A percentile compares a stretch with the other conserved stretches of the same genome.
These are phyloP conservation scores for Ogataea paradorogensis DNA, from an alignment of 805 yeast species.

Conservation along the genomic window DNA sequence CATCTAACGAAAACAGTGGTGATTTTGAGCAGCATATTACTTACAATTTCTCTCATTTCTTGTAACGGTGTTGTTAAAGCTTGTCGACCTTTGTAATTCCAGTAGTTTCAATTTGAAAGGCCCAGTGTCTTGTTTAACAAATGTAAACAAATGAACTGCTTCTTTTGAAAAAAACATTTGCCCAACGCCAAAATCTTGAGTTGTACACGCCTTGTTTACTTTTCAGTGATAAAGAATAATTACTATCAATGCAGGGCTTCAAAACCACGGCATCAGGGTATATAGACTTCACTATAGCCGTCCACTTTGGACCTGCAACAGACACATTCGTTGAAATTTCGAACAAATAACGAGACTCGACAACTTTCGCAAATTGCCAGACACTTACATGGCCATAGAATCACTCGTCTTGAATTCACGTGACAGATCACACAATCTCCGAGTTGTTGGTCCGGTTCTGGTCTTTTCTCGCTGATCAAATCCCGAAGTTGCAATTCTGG, in stretches of 20 bases:
- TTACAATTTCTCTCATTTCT: slow-evolving; percentile 34
- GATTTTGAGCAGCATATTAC: slow-evolving; percentile 9
- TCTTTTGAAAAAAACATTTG: slow-evolving; percentile 14
- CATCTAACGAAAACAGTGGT: slow-evolving; percentile 1
- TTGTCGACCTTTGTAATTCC: slow-evolving; percentile 3
- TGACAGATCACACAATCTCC: slow-evolving; percentile 80
- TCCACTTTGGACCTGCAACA: slow-evolving; percentile 78
- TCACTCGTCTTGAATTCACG: slow-evolving; percentile 65
- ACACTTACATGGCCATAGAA: slow-evolving; percentile 93
- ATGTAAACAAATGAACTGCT: slow-evolving; percentile 17
- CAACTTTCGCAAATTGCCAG: slow-evolving; percentile 86
- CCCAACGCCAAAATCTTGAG: slow-evolving; percentile 20
- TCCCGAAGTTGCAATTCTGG: slow-evolving; percentile 28
- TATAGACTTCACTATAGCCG: slow-evolving; percentile 57
- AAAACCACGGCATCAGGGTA: slow-evolving; percentile 41
- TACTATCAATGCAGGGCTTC: slow-evolving; percentile 10
- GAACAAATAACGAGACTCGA: slow-evolving; percentile 64
- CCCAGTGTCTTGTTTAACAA: slow-evolving; percentile 17
- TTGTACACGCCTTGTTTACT: slow-evolving; percentile 19
- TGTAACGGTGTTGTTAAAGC: slow-evolving; percentile 6
- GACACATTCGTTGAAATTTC: slow-evolving; percentile 77
- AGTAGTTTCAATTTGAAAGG: slow-evolving; percentile 3
- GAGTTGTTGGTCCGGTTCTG: slow-evolving; percentile 22
- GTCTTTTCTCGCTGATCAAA: slow-evolving; percentile 25
- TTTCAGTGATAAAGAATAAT: slow-evolving; percentile 8